A percentile compares a stretch with the other conserved stretches of the same genome.
Evolutionary conservation across 2,329 filamentous ascomycete species (phyloP).

Genomic region (Exserohilum rostratum): DNA sequence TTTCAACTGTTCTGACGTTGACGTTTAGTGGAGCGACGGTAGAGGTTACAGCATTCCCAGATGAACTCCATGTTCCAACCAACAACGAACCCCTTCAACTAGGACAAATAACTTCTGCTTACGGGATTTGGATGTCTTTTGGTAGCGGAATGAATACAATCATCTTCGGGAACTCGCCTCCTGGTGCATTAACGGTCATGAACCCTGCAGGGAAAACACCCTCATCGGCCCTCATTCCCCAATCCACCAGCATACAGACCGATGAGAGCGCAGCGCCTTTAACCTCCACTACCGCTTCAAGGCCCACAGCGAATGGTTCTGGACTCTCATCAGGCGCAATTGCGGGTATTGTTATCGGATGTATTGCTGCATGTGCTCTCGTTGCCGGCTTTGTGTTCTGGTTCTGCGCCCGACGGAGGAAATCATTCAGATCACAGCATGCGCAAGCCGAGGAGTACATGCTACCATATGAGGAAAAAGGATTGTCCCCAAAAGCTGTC

Average conservation of each 20-base stretch:
- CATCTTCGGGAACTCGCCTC: no score
- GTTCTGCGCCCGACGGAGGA: slow-evolving; percentile 27
- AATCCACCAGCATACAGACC: not conserved
- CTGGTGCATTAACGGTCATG: no score
- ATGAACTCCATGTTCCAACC: no score
- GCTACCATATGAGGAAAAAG: slow-evolving; percentile 28
- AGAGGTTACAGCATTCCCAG: no score
- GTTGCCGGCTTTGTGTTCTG: slow-evolving; percentile 30
- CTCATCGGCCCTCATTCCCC: not conserved
- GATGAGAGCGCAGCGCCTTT: not conserved
- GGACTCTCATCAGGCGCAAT: slow-evolving; percentile 25
- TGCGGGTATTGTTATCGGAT: slow-evolving; percentile 48
- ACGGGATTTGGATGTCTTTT: no score
- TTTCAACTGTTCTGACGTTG: no score
- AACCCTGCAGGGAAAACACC: no score
- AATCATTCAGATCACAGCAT: not conserved
- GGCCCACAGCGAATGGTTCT: not conserved
- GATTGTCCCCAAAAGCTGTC: slow-evolving; percentile 6
- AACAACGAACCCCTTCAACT: no score
- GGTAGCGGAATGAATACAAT: no score
- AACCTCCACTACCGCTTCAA: not conserved
- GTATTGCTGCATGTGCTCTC: slow-evolving; percentile 38
- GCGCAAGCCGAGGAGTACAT: slow-evolving; percentile 17
- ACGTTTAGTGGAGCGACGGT: no score
- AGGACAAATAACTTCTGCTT: no score